Conservation (phyloP, 441 rosid species). For the Pelargonium australe region DNA sequence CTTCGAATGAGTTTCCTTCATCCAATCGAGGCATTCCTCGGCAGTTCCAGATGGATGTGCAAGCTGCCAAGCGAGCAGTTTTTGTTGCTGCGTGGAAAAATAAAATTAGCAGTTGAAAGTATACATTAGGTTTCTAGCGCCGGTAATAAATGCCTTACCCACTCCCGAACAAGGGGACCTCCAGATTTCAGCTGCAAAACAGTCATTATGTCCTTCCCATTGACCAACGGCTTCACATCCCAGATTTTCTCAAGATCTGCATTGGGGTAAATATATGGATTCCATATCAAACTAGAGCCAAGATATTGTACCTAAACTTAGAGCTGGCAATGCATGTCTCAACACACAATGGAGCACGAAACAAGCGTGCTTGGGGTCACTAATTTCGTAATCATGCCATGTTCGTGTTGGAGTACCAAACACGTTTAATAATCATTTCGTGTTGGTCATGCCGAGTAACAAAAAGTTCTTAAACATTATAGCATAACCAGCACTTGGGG, state of each 20-base stretch:
- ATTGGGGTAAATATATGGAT: conserved; percentile 11
- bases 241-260: conserved; percentile 76
- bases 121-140: not conserved
- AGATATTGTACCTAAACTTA: not conserved
- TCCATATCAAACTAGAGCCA: not conserved
- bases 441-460: too few relatives aligned
- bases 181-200: conserved; percentile 69
- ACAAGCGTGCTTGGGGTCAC: too few relatives aligned
- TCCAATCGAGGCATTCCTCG: conserved; percentile 86
- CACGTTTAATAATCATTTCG: too few relatives aligned
- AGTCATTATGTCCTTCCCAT: conserved; percentile 74
- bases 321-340: too few relatives aligned
- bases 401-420: too few relatives aligned
- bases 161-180: conserved; percentile 75
- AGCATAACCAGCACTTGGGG: too few relatives aligned
- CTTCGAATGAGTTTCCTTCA: conserved; percentile 61
- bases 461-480: too few relatives aligned
- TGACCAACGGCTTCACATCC: conserved; percentile 73
- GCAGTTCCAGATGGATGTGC: conserved; percentile 62
- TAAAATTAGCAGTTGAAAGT: conserved; percentile 14
- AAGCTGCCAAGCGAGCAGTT: conserved; percentile 71
- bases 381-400: too few relatives aligned
- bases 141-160: conserved; percentile 44
- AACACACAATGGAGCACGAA: too few relatives aligned
- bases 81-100: conserved; percentile 57